Base-by-base conservation (phyloP, 345 rosid species). In the Turnera subulata region DNA sequence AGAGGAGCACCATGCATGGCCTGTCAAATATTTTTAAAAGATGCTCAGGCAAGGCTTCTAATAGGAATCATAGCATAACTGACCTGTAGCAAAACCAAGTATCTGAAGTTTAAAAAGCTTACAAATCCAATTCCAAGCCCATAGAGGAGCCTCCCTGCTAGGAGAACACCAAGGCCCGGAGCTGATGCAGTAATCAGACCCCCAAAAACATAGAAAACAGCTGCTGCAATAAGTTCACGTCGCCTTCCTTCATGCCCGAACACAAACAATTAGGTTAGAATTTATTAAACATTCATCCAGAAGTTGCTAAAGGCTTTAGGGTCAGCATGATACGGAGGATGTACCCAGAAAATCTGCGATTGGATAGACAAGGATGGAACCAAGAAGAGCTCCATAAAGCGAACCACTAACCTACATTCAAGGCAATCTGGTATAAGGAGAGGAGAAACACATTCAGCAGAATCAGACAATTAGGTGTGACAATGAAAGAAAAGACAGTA, bases 1-100 rank as follows among this genome's bases (percentile, higher is more conserved):
- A 89, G 89, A 44, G 98, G 98, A 76, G 95, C 97, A 24, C 98
- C 98, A 20, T 89, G 98, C 98, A 92, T 92, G 47, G 97, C 96
- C 98, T 92, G 79, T 65, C 25, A 71, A 54, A 64, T 37, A 63
- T 37, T 69, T 46, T 11, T 29, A 52, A 14, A 49, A 17, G 43
- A 15, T 22, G 25, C 35, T 3, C 38, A 37, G 56, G 39, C 33
- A 63, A 33, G 44, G 49, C 45, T 13, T 63, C 40, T 32, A 16
- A 49, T 26, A 52, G 42, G 38, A 46, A 52, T 22, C 24, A n/a
- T 14, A 33, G 2, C 46, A 39, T 22, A 43, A 39, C 14, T 7
- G 39, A 50, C 63, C 20, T 45, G n/a, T n/a, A n/a, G 17, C 32
- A 43, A n/a, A n/a, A n/a, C n/a, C n/a, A n/a, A n/a, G 2, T 9